Evolutionary conservation across 768 basidiomycete genomes (phyloP), one percentile per base, ranked within the genome.

Genomic region (Auriculariales sp.): DNA sequence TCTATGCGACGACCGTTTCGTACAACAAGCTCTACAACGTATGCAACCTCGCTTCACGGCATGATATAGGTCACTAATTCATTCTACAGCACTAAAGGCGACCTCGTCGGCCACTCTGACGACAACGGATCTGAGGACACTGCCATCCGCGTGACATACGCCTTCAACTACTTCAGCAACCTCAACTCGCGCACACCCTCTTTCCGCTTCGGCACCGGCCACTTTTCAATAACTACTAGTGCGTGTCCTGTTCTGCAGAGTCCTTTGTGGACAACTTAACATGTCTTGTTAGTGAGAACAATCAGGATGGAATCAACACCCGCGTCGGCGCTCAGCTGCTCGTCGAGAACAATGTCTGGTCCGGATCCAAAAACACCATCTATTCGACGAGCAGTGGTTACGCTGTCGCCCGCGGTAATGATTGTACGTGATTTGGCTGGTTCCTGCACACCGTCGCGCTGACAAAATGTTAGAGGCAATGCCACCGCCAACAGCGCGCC

Each of bases 31-130:
- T 71, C 50, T 63, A 68, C 55, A 60, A 62, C 52, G 35, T n/a
- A 36, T 6, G 35, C n/a, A n/a, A n/a, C 22, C 35, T 6, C 1
- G 15, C 35, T n/a, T 36, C 22, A 1, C 35, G 1, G 35, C n/a
- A n/a, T n/a, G n/a, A n/a, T 9, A 22, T 15, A 6, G 7, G 3
- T 49, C 42, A 48, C 46, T 33, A 39, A 46, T 12, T n/a, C 28
- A 31, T 32, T 39, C 51, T 25, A 27, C 33, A 54, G 28, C 72
- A 74, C 64, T 73, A 73, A 74, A 54, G 66, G 54, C 24, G 67
- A 64, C 15, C 67, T 74, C 36, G 59, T 71, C 46, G 69, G 69
- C 4, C 69, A 71, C 61, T 68, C 66, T 25, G 69, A 71, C 57
- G 66, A 53, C 60, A 69, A 71, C 49, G 64, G 65, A 19, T 59